Evolutionary conservation across 495 filamentous ascomycete genomes (phyloP).

Genomic region (Talaromyces wortmannii): DNA sequence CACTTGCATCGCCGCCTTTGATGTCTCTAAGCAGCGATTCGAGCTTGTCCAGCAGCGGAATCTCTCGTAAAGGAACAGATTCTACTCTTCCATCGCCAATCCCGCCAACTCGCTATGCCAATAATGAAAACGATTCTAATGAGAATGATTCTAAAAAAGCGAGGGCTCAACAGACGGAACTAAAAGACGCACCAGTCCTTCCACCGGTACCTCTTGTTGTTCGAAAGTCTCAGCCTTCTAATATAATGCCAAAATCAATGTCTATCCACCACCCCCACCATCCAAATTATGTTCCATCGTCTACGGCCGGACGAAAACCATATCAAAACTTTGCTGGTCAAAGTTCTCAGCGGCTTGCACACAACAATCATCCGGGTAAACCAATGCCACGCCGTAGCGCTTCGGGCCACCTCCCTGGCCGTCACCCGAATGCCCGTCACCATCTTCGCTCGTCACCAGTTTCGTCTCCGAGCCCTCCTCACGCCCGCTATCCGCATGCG

Average conservation of each 20-base stretch:
- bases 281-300: conserved; percentile 14
- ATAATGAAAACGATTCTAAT: not conserved
- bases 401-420: not conserved
- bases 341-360: not conserved
- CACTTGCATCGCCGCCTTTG: conserved; percentile 24
- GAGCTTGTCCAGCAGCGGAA: too few species aligned
- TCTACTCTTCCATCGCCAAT: not conserved
- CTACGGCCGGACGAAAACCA: not conserved
- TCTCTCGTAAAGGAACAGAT: too few species aligned
- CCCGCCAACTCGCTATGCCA: not conserved
- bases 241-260: conserved; percentile 6
- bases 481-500: conserved; percentile 20
- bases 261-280: conserved; percentile 24
- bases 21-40: conserved; percentile 3
- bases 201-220: conserved; percentile 18
- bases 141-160: not conserved
- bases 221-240: conserved; percentile 21
- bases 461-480: not conserved
- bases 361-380: too few species aligned
- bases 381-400: not conserved
- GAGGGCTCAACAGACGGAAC: conserved; percentile 18
- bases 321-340: not conserved
- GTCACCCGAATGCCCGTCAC: not conserved
- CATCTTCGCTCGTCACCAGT: not conserved
- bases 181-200: conserved; percentile 19